phyloP scores from a whole-genome alignment of 75 land plant species.

The Gnetum montanum region DNA sequence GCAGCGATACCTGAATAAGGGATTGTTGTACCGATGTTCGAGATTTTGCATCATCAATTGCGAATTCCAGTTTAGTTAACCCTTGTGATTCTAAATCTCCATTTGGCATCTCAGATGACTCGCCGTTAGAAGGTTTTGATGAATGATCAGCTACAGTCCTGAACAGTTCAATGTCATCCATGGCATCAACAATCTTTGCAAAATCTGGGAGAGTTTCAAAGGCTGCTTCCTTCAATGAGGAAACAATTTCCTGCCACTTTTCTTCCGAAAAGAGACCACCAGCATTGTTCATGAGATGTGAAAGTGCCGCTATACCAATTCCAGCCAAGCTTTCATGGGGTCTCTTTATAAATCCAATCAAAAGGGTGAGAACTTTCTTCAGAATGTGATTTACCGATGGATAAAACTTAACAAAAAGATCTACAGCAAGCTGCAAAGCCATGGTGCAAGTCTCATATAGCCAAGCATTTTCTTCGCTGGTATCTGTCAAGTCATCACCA shows the following conservation, averaged over 20 bases:
- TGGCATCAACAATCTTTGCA: constrained; percentile 29
- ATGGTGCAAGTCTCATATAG: constrained; percentile 96
- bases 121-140: constrained; percentile 13
- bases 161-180: constrained; percentile 17
- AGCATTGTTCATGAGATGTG: constrained; percentile 89
- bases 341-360: constrained; percentile 88
- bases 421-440: constrained; percentile 93
- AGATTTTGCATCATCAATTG: constrained; percentile 75
- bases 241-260: constrained; percentile 86
- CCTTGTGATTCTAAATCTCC: constrained; percentile 38
- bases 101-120: constrained; percentile 14
- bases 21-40: constrained; percentile 90
- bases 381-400: constrained; percentile 75
- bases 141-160: constrained; percentile 10
- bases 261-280: constrained; percentile 82
- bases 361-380: constrained; percentile 59
- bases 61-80: constrained; percentile 33
- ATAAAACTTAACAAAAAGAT: constrained; percentile 95
- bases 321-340: constrained; percentile 99
- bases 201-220: constrained; percentile 83
- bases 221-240: constrained; percentile 76
- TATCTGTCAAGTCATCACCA: constrained; percentile 37
- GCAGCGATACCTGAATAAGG: constrained; percentile 74
- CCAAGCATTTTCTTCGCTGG: constrained; percentile 97
- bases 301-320: constrained; percentile 99